These are phyloP conservation scores for Chrysoporthe puriensis DNA, from an alignment of 2,329 filamentous ascomycete species.

Conservation along the genomic window DNA sequence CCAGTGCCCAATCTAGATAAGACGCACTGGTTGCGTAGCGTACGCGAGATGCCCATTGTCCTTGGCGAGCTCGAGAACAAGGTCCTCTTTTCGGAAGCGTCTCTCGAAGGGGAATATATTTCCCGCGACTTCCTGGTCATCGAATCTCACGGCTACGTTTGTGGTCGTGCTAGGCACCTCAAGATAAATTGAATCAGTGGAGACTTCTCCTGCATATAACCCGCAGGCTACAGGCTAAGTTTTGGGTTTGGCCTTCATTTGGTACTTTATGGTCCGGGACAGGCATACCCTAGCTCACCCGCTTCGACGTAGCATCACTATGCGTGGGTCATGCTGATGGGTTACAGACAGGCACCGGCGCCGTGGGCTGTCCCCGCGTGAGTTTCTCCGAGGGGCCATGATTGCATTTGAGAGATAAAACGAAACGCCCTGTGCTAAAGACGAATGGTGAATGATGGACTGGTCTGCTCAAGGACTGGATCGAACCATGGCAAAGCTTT, in stretches of 20 bases:
- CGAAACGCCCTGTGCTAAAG: no score
- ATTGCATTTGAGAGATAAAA: no score
- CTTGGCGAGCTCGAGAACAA: not conserved
- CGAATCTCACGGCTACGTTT: not conserved
- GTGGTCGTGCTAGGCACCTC: not conserved
- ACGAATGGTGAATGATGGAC: no score
- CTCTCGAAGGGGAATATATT: not conserved
- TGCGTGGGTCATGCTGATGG: not conserved
- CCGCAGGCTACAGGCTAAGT: not conserved
- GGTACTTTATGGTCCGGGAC: not conserved
- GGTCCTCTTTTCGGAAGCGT: not conserved
- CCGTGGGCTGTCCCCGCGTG: no score
- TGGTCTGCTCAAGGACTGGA: no score
- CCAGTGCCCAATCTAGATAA: not conserved
- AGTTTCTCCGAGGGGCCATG: no score
- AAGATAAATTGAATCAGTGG: slow-evolving; percentile 1
- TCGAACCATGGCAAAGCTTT: no score
- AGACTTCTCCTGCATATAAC: not conserved
- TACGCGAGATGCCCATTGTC: not conserved
- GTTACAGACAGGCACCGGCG: no score
- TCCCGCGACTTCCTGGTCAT: not conserved
- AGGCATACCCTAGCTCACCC: not conserved
- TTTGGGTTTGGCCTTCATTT: not conserved
- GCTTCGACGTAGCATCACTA: not conserved
- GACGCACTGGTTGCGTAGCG: not conserved